Evolutionary conservation across 2,329 filamentous ascomycete species (phyloP).

Genomic region (Aspergillus fumigatus): DNA sequence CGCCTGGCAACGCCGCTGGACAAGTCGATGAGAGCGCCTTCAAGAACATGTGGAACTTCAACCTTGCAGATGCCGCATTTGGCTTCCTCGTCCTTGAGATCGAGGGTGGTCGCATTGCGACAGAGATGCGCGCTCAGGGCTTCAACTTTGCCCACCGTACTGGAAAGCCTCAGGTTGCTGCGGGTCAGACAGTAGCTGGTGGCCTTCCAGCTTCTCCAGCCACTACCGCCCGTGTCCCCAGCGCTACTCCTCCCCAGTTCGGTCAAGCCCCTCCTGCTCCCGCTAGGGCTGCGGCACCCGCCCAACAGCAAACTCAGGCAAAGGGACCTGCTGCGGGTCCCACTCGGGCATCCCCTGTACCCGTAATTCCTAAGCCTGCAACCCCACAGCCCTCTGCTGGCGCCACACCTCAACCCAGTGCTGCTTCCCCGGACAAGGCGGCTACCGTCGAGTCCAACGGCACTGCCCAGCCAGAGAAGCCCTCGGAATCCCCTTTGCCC

Average conservation of each 20-base stretch:
- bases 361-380: slow-evolving; percentile 37
- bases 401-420: slow-evolving; percentile 39
- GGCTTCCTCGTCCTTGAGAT: slow-evolving; percentile 94
- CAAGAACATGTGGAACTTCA: slow-evolving; percentile 99
- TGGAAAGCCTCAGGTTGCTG: slow-evolving; percentile 61
- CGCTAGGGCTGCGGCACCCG: slow-evolving; percentile 16
- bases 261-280: slow-evolving; percentile 37
- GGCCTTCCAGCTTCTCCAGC: slow-evolving; percentile 28
- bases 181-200: slow-evolving; percentile 20
- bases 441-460: slow-evolving; percentile 51
- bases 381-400: slow-evolving; percentile 35
- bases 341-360: slow-evolving; percentile 39
- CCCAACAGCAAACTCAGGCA: slow-evolving; percentile 26
- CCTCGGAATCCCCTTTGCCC: slow-evolving; percentile 47
- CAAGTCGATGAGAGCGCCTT: slow-evolving; percentile 98
- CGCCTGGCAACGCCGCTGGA: slow-evolving; percentile 66
- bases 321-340: slow-evolving; percentile 25
- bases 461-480: slow-evolving; percentile 43
- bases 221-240: slow-evolving; percentile 33
- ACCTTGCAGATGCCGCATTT: slow-evolving; percentile 93
- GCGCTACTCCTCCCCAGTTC: slow-evolving; percentile 37
- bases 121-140: slow-evolving; percentile 96
- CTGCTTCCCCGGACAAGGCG: slow-evolving; percentile 46
- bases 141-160: slow-evolving; percentile 98
- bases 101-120: slow-evolving; percentile 91